A percentile compares a stretch with the other conserved stretches of the same genome.
Evolutionary conservation across 1,284 basidiomycete species (phyloP).

Genomic region (Rhodotorula sp.): DNA sequence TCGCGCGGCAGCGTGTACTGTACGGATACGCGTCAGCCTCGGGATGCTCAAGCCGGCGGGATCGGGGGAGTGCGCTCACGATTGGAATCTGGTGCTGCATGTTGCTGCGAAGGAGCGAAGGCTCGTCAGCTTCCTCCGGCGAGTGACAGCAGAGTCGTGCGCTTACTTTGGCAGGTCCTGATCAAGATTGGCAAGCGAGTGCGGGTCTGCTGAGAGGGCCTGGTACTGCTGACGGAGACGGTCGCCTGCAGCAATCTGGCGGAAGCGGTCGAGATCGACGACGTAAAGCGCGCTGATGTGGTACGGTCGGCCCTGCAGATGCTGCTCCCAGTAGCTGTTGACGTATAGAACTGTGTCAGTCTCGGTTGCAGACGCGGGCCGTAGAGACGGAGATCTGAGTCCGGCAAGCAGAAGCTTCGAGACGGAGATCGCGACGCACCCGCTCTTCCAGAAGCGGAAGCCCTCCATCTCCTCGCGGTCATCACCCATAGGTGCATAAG

Average conservation of each 20-base stretch:
- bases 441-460: slow-evolving; percentile 94
- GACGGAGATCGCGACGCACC: slow-evolving; percentile 49
- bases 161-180: slow-evolving; percentile 83
- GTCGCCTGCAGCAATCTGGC: slow-evolving; percentile 70
- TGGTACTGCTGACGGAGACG: slow-evolving; percentile 91
- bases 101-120: slow-evolving; percentile 53
- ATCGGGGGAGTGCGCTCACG: slow-evolving; percentile 56
- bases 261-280: slow-evolving; percentile 92
- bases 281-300: slow-evolving; percentile 96
- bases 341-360: neutral
- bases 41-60: neutral
- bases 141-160: too few species aligned
- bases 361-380: slow-evolving; percentile 46
- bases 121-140: too few species aligned
- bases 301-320: slow-evolving; percentile 76
- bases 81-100: slow-evolving; percentile 55
- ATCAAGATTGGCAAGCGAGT: slow-evolving; percentile 90
- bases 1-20: slow-evolving; percentile 82
- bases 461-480: slow-evolving; percentile 87
- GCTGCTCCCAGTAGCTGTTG: slow-evolving; percentile 79
- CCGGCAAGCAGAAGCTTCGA: neutral
- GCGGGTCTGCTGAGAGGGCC: slow-evolving; percentile 85
- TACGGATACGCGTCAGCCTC: neutral
- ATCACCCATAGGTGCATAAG: slow-evolving; percentile 92
- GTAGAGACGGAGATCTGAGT: neutral